These are phyloP conservation scores for Melastoma malabathricum DNA, from an alignment of 345 rosid genomes.

Conservation along the genomic window DNA sequence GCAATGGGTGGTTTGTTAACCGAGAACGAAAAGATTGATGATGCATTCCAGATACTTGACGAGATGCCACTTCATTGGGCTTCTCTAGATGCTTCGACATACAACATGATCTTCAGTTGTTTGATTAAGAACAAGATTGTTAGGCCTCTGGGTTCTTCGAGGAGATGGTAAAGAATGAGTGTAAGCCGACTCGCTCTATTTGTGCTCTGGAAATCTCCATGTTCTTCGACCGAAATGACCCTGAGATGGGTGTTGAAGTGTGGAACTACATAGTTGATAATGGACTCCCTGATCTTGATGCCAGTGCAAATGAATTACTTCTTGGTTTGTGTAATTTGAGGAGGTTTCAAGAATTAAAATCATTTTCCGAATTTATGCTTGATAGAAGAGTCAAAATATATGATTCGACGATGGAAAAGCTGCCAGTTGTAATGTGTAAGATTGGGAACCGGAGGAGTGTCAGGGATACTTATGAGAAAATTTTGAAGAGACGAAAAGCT, in stretches of 20 bases:
- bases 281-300: constrained; percentile 23
- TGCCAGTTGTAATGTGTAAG: constrained; percentile 26
- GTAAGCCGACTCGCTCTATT: constrained; percentile 25
- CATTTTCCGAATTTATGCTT: constrained; percentile 33
- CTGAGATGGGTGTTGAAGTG: constrained; percentile 42
- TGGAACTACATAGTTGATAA: constrained; percentile 45
- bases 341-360: constrained; percentile 30
- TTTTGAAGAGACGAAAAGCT: constrained; percentile 32
- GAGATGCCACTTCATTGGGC: constrained; percentile 38
- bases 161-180: constrained; percentile 51
- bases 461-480: constrained; percentile 32
- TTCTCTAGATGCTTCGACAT: constrained; percentile 38
- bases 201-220: constrained; percentile 29
- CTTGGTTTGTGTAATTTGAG: constrained; percentile 30
- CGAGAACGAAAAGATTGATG: constrained; percentile 21
- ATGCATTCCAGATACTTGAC: constrained; percentile 35
- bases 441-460: constrained; percentile 15
- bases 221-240: constrained; percentile 33
- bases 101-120: constrained; percentile 35
- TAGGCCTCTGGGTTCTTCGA: constrained; percentile 26
- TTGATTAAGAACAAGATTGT: constrained; percentile 34
- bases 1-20: constrained; percentile 31
- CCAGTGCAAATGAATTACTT: constrained; percentile 32
- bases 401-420: constrained; percentile 34
- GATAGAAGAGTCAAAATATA: constrained; percentile 24